Percentiles rank a stretch among this genome's conserved stretches.
phyloP scores from a whole-genome alignment of 2,329 filamentous ascomycete genomes.

The Claviceps quebecensis region DNA sequence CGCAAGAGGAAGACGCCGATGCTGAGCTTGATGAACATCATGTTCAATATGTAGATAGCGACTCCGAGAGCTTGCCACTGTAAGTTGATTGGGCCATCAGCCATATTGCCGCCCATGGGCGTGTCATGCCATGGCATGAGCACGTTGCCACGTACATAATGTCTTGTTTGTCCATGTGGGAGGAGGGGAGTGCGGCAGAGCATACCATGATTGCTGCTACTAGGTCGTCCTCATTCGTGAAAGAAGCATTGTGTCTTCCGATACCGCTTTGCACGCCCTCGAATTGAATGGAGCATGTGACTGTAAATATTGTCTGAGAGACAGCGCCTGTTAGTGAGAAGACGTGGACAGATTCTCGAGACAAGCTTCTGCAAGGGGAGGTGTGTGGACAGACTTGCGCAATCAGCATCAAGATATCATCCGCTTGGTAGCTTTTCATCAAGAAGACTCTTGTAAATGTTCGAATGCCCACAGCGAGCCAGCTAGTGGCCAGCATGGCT shows the following conservation, averaged over 20 bases:
- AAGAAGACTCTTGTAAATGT: conserved; percentile 29
- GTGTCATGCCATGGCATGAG: background rate
- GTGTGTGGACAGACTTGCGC: conserved; percentile 24
- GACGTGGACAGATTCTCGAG: background rate
- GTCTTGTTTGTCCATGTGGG: too few species aligned
- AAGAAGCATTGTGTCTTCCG: conserved; percentile 32
- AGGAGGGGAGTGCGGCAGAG: background rate
- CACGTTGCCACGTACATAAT: background rate
- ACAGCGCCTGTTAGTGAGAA: conserved; percentile 2
- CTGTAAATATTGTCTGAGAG: conserved; percentile 29
- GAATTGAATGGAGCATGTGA: conserved; percentile 32
- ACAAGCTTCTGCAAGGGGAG: background rate
- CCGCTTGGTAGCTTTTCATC: conserved; percentile 31
- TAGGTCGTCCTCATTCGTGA: conserved; percentile 23
- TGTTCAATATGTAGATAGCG: conserved; percentile 34
- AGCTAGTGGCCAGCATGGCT: conserved; percentile 25
- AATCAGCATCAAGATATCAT: conserved; percentile 40
- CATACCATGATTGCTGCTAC: conserved; percentile 32
- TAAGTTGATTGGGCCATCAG: background rate
- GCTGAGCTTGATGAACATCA: conserved; percentile 44
- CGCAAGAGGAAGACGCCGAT: conserved; percentile 38
- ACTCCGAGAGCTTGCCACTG: conserved; percentile 39
- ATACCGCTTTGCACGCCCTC: conserved; percentile 28
- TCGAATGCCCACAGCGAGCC: conserved; percentile 28
- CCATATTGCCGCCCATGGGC: background rate